Conservation (phyloP, 2,329 filamentous ascomycete species). For the Botryosphaeria dothidea region DNA sequence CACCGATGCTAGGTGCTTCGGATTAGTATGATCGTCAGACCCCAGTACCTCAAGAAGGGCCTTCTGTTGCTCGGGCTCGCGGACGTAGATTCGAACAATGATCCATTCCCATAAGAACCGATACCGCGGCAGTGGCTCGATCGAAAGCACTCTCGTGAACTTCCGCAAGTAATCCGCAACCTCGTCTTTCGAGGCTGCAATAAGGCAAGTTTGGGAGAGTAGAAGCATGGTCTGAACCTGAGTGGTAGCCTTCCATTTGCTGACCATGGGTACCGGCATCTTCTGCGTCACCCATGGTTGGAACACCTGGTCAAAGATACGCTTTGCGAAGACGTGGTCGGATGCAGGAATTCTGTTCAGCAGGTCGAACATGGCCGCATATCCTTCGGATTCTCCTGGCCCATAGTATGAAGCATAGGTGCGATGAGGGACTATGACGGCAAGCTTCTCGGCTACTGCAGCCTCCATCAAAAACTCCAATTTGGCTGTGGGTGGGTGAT, state of each 20-base stretch:
- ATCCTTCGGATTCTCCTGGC: constrained; percentile 43
- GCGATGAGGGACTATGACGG: constrained; percentile 32
- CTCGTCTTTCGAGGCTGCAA: constrained; percentile 24
- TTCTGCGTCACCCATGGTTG: constrained; percentile 47
- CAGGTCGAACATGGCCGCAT: constrained; percentile 48
- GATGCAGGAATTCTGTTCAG: constrained; percentile 39
- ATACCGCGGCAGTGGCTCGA: constrained; percentile 51
- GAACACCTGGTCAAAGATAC: constrained; percentile 39
- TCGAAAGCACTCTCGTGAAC: constrained; percentile 42
- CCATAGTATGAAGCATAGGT: constrained; percentile 48
- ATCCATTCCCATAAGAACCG: constrained; percentile 52
- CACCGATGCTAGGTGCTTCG: constrained; percentile 49
- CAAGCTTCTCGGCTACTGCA: constrained; percentile 36
- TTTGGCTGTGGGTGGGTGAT: constrained; percentile 43
- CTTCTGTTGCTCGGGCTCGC: constrained; percentile 32
- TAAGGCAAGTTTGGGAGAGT: constrained; percentile 40
- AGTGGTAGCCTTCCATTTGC: constrained; percentile 50
- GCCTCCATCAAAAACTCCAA: constrained; percentile 49
- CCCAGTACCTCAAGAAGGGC: constrained; percentile 39
- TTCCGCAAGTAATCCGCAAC: constrained; percentile 36
- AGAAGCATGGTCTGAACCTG: constrained; percentile 50
- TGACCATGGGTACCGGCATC: constrained; percentile 44
- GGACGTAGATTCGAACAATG: constrained; percentile 44
- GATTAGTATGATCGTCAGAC: constrained; percentile 46
- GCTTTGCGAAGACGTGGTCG: constrained; percentile 27